Base-by-base conservation (phyloP, 108 stramenopile species). In the Cyclotella kingstonii region DNA sequence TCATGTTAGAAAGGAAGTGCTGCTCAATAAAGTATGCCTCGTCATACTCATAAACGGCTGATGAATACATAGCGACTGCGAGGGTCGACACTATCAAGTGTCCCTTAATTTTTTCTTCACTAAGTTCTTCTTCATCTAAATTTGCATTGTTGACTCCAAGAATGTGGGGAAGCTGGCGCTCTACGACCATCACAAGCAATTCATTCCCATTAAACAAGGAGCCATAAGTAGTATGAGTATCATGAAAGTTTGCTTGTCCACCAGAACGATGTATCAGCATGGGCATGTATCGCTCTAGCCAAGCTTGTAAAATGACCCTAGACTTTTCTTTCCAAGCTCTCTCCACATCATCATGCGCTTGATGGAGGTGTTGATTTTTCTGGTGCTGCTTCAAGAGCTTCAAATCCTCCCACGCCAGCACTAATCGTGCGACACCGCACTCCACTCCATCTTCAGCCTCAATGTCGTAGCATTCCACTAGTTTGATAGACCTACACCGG, bases 41-140 rank as follows among this genome's bases (percentile, higher is more conserved):
- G 34, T 61, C 49, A 27, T 31, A 55, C 18, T 54, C 61, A 28
- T 19, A 25, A 46, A 60, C 63, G 3, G 79, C 53, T 46, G 76
- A 18, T 10, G 27, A 28, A 49, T 80, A 78, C 42, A 83, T 33
- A 21, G 80, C 56, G 19, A 66, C 62, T 10, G 75, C 65, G 2
- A 91, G 41, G 2, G 64, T 69, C 31, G 88, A 50, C 50, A 90
- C 41, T 7, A 80, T 77, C 31, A 89, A 40, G 35, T 81, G 73
- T 1, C 85, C 84, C 70, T 90, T 89, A 43, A 86, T 48, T 31
- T 68, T 53, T 47, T 87, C 87, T 60, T 87, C 87, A 3, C 69
- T 42, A 19, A 33, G 23, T 43, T 58, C 63, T 42, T 49, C 54
- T 9, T 42, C 39, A 22, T 65, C 51, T 1, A 9, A 7, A 40